Evolutionary conservation across 371 early-diverging fungal species (phyloP).

Genomic region (Lichtheimia ornata): DNA sequence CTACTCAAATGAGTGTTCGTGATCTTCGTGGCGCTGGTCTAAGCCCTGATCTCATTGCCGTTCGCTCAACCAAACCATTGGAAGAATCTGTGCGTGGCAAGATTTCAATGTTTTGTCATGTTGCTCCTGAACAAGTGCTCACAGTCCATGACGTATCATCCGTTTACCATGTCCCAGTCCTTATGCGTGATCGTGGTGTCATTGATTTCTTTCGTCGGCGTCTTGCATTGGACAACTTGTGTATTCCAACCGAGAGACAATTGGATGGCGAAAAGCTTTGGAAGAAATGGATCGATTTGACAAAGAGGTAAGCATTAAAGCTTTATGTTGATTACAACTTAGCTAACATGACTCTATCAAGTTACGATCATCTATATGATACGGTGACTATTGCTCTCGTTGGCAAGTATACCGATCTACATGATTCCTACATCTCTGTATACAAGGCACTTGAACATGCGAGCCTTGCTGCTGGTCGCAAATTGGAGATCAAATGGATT

Average conservation of each 20-base stretch:
- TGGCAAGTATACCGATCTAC: conserved; percentile 94
- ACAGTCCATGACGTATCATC: conserved; percentile 94
- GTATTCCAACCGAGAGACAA: conserved; percentile 49
- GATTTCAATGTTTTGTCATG: conserved; percentile 98
- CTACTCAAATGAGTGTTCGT: conserved; percentile 94
- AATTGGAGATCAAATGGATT: conserved; percentile 89
- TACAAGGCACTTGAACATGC: conserved; percentile 96
- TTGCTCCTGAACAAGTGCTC: conserved; percentile 84
- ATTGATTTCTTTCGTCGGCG: conserved; percentile 79
- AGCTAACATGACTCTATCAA: conserved; percentile 38
- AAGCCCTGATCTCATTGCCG: conserved; percentile 95
- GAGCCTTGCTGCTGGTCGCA: conserved; percentile 76
- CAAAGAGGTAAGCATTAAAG: conserved; percentile 5
- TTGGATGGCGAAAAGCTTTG: conserved; percentile 65
- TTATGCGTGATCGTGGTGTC: conserved; percentile 86
- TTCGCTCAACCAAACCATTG: conserved; percentile 84
- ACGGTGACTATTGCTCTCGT: conserved; percentile 91
- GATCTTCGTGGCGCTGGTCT: conserved; percentile 95
- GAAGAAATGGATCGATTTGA: conserved; percentile 83
- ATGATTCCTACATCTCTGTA: conserved; percentile 97
- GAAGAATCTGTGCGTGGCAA: conserved; percentile 84
- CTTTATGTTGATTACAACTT: neutral
- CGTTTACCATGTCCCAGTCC: conserved; percentile 95
- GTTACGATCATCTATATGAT: conserved; percentile 83
- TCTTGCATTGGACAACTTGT: conserved; percentile 69